Evolutionary conservation across 2,329 filamentous ascomycete species (phyloP).

Genomic region (Cadophora luteo-olivacea): DNA sequence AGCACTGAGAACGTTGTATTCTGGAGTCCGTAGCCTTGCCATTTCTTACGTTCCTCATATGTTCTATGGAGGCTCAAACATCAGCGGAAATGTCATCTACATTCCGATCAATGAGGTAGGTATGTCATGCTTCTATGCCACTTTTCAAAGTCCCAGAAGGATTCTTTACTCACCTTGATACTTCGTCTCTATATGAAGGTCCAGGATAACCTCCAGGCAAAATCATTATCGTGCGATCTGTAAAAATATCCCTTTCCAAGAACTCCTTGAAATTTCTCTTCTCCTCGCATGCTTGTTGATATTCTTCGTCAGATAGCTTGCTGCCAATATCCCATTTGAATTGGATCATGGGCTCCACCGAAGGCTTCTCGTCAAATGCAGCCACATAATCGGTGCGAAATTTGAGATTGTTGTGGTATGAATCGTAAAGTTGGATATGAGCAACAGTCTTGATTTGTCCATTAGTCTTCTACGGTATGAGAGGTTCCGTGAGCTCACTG

Average conservation of each 20-base stretch:
- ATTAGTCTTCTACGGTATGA: not conserved
- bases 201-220: constrained; percentile 26
- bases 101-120: too few relatives aligned
- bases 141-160: constrained; percentile 4
- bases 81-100: not conserved
- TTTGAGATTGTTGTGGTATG: constrained; percentile 25
- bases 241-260: constrained; percentile 27
- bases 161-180: constrained; percentile 15
- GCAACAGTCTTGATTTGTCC: constrained; percentile 25
- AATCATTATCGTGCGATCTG: constrained; percentile 30
- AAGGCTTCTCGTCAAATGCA: constrained; percentile 19
- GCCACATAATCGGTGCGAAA: constrained; percentile 24
- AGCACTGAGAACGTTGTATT: constrained; percentile 32
- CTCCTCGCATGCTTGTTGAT: constrained; percentile 19
- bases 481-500: not conserved
- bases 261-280: constrained; percentile 27
- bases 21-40: constrained; percentile 36
- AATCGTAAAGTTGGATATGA: constrained; percentile 31
- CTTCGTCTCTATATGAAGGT: constrained; percentile 25
- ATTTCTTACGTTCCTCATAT: constrained; percentile 25
- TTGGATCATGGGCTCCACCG: constrained; percentile 27
- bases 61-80: not conserved
- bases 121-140: too few relatives aligned
- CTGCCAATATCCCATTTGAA: constrained; percentile 32
- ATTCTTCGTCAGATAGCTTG: constrained; percentile 23